Percentiles rank a stretch among this genome's conserved stretches.
Evolutionary conservation across 2,329 filamentous ascomycete species (phyloP).

Genomic region (Gliomastix tumulicola): DNA sequence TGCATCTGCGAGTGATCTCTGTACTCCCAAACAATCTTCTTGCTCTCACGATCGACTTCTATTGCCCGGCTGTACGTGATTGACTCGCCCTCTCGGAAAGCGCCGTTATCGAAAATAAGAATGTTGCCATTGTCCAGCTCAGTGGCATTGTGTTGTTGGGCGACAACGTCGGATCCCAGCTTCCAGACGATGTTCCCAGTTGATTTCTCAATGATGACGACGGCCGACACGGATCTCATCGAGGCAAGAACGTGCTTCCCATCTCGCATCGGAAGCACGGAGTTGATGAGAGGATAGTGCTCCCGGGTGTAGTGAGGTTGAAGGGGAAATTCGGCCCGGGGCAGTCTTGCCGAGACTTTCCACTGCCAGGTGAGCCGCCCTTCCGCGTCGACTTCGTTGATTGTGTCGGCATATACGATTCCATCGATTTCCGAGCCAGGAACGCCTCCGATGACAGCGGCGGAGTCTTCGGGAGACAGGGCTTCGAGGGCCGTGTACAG

Average conservation of each 20-base stretch:
- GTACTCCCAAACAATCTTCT: slow-evolving; percentile 19
- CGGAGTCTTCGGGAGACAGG: slow-evolving; percentile 14
- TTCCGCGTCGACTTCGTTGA: slow-evolving; percentile 16
- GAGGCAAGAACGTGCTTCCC: slow-evolving; percentile 18
- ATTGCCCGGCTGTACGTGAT: slow-evolving; percentile 17
- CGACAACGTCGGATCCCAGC: slow-evolving; percentile 11
- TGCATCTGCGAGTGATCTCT: slow-evolving; percentile 17
- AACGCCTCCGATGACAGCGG: slow-evolving; percentile 16
- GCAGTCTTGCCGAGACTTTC: slow-evolving; percentile 17
- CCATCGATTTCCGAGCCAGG: slow-evolving; percentile 14
- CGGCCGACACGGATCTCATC: slow-evolving; percentile 16
- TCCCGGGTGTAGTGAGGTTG: slow-evolving; percentile 20
- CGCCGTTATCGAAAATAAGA: slow-evolving; percentile 20
- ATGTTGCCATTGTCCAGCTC: slow-evolving; percentile 20
- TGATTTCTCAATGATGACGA: slow-evolving; percentile 16
- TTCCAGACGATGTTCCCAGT: slow-evolving; percentile 19
- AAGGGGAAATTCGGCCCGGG: slow-evolving; percentile 15
- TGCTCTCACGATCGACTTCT: slow-evolving; percentile 13
- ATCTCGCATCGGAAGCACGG: slow-evolving; percentile 16
- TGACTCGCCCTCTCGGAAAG: slow-evolving; percentile 17
- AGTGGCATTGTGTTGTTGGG: slow-evolving; percentile 20
- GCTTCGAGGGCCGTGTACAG: slow-evolving; percentile 18
- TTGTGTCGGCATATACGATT: slow-evolving; percentile 18
- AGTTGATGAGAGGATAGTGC: slow-evolving; percentile 21
- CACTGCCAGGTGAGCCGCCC: slow-evolving; percentile 17